Base-by-base conservation (phyloP, 441 rosid genomes). In the Isatis lusitanica region DNA sequence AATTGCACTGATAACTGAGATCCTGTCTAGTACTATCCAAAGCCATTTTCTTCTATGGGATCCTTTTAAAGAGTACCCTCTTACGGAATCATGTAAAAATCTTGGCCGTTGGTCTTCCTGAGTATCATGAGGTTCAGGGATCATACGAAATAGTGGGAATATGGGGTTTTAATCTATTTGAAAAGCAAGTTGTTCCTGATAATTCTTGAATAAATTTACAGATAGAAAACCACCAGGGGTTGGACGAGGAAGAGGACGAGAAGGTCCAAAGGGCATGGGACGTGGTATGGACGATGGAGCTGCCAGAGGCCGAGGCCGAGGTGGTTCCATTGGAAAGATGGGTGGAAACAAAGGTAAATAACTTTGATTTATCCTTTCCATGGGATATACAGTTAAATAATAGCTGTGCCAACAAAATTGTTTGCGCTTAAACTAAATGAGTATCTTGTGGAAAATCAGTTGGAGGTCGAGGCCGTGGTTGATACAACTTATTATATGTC, bases 241-340 rank as follows among this genome's bases (percentile, higher is more conserved):
- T 58, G 63, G 63, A 11, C n/a, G 63, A 58, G 63, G 63, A 10
- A 58, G 63, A 58, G 68, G 55, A 7, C 26, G 73, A 40, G 72
- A 66, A 57, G 67, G 72, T 46, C 59, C 72, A 18, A 68, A 68
- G 53, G 63, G 57, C 24, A 50, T 68, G 65, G 64, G 59, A 36
- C 63, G 35, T 67, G 78, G 64, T 57, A 57, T 57, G 42, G 63
- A 57, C 63, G 43, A 35, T 35, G 63, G 63, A 16, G 63, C 63
- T 57, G 63, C 63, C 43, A 57, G 43, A 35, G 63, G 63, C 61
- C 40, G 61, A n/a, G 61, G 63, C 5, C 63, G 63, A 1, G 63
- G 63, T 35, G 63, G 63, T 5, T 57, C 63, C 16, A 16, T 33
- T 35, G 63, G 63, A 57, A 57, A 57, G 26, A 57, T 35, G 63